These are phyloP conservation scores for Thielaviopsis ethacetica DNA, from an alignment of 2,329 filamentous ascomycete species.

Conservation along the genomic window DNA sequence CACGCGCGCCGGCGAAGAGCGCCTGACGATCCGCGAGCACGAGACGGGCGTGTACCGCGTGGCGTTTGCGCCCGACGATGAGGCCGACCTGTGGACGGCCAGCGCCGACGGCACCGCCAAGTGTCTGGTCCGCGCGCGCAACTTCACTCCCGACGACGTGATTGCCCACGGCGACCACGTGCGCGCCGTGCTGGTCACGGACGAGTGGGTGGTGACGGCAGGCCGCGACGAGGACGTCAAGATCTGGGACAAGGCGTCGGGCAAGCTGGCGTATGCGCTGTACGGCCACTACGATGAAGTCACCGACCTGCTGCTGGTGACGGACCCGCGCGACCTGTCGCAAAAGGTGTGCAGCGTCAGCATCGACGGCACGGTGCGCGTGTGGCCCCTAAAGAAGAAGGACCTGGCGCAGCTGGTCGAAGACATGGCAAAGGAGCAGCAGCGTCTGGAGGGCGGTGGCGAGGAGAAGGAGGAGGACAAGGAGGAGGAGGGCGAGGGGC, in stretches of 20 bases:
- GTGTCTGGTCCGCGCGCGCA: conserved; percentile 52
- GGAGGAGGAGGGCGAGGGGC: conserved; percentile 27
- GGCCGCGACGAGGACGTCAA: conserved; percentile 85
- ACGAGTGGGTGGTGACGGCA: conserved; percentile 68
- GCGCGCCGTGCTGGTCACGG: conserved; percentile 58
- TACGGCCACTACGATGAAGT: conserved; percentile 88
- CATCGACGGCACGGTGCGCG: conserved; percentile 77
- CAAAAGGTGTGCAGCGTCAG: conserved; percentile 59
- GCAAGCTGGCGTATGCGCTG: conserved; percentile 56
- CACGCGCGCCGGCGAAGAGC: conserved; percentile 23
- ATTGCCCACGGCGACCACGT: conserved; percentile 82
- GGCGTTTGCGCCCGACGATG: conserved; percentile 48
- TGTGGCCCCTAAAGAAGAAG: conserved; percentile 58
- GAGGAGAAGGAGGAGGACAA: conserved; percentile 27
- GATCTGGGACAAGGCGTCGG: conserved; percentile 65
- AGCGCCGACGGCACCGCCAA: conserved; percentile 82
- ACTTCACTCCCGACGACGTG: conserved; percentile 55
- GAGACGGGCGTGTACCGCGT: conserved; percentile 82
- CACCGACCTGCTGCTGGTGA: conserved; percentile 56
- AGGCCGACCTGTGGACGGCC: conserved; percentile 75
- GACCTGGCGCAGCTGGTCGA: conserved; percentile 33
- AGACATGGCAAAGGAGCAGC: conserved; percentile 28
- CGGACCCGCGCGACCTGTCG: conserved; percentile 19
- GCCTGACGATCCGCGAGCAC: conserved; percentile 53
- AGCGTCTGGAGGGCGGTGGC: conserved; percentile 35